Conservation (phyloP, 1,139 yeast species). For the Yamadazyma diddensiae region DNA sequence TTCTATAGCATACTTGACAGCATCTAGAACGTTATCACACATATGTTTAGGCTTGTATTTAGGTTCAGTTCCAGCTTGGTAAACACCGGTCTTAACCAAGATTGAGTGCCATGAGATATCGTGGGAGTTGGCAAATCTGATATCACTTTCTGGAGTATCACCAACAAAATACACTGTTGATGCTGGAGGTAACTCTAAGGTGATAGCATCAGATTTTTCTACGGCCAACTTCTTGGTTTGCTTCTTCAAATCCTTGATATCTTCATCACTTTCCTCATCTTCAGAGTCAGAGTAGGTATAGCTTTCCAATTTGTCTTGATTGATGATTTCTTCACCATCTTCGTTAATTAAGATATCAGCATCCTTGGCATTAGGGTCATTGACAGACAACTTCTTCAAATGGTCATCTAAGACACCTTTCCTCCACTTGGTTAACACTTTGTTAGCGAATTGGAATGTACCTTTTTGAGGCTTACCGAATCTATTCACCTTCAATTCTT, state of each 20-base stretch:
- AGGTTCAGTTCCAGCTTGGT: conserved; percentile 75
- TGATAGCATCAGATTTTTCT: conserved; percentile 35
- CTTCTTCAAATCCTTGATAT: conserved; percentile 10
- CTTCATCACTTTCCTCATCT: conserved; percentile 26
- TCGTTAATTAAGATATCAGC: conserved; percentile 48
- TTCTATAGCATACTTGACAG: conserved; percentile 79
- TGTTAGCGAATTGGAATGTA: conserved; percentile 76
- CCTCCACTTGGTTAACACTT: conserved; percentile 74
- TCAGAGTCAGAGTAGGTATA: conserved; percentile 29
- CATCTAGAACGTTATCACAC: conserved; percentile 73
- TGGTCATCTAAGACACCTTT: conserved; percentile 73
- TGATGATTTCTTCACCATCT: conserved; percentile 48
- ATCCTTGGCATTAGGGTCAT: conserved; percentile 44
- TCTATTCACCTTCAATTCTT: conserved; percentile 69
- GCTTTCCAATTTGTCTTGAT: conserved; percentile 42
- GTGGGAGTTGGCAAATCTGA: conserved; percentile 82
- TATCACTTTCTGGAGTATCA: conserved; percentile 90
- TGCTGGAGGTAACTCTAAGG: conserved; percentile 71
- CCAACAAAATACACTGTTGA: conserved; percentile 87
- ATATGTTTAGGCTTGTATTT: conserved; percentile 74
- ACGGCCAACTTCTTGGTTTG: conserved; percentile 24
- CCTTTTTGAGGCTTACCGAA: conserved; percentile 87
- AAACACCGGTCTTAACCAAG: conserved; percentile 83
- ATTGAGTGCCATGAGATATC: conserved; percentile 83
- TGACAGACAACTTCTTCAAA: conserved; percentile 51